These are phyloP conservation scores for Neonectria punicea DNA, from an alignment of 2,329 filamentous ascomycete species.

Conservation along the genomic window DNA sequence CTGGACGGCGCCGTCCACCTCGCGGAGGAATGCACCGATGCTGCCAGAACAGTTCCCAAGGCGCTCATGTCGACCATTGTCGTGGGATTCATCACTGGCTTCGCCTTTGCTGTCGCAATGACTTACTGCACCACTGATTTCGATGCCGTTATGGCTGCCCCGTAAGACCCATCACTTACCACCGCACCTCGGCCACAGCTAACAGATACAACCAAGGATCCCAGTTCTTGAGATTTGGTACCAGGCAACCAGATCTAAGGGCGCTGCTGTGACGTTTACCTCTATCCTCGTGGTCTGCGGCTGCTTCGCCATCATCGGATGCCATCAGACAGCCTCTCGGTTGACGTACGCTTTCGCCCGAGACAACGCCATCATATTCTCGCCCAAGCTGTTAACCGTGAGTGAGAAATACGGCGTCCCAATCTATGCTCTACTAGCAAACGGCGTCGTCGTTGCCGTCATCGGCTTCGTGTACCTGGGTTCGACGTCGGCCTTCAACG, in stretches of 20 bases:
- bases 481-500: slow-evolving; percentile 28
- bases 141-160: slow-evolving; percentile 24
- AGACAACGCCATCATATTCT: slow-evolving; percentile 26
- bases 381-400: slow-evolving; percentile 10
- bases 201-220: not conserved
- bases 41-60: slow-evolving; percentile 45
- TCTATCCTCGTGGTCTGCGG: slow-evolving; percentile 25
- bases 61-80: slow-evolving; percentile 47
- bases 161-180: not conserved
- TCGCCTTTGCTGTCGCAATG: slow-evolving; percentile 46
- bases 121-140: slow-evolving; percentile 37
- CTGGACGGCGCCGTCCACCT: slow-evolving; percentile 51
- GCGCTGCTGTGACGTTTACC: slow-evolving; percentile 14
- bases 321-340: slow-evolving; percentile 31
- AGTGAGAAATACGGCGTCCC: slow-evolving; percentile 14
- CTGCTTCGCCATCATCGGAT: slow-evolving; percentile 26
- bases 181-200: not conserved
- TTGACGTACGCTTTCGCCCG: slow-evolving; percentile 34
- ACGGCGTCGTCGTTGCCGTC: slow-evolving; percentile 18
- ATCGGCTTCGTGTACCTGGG: slow-evolving; percentile 24
- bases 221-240: slow-evolving; percentile 23
- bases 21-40: slow-evolving; percentile 49
- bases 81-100: slow-evolving; percentile 48
- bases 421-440: slow-evolving; percentile 16
- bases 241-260: slow-evolving; percentile 16